Percentiles rank a stretch among this genome's conserved stretches.
These are phyloP conservation scores for Wolfiporia cocos DNA, from an alignment of 1,284 basidiomycete species.

Conservation along the genomic window DNA sequence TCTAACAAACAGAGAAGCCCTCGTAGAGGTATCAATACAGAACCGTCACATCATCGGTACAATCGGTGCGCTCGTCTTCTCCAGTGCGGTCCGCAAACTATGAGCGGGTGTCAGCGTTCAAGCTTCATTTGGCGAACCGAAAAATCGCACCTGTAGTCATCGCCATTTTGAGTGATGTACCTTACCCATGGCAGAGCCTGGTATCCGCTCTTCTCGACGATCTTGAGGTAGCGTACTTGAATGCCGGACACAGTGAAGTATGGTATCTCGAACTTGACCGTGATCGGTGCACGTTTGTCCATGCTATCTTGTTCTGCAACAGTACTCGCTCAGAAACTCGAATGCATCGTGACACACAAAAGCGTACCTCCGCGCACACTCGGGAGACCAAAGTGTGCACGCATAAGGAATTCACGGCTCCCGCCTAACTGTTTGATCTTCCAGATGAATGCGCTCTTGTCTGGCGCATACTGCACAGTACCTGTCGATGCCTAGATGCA, in stretches of 20 bases:
- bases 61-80: constrained; percentile 70
- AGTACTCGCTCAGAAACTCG: background rate
- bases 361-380: constrained; percentile 78
- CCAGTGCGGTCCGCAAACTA: constrained; percentile 72
- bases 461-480: constrained; percentile 90
- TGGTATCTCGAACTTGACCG: constrained; percentile 96
- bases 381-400: constrained; percentile 92
- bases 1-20: background rate
- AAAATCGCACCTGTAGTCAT: constrained; percentile 78
- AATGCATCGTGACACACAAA: background rate
- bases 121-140: background rate
- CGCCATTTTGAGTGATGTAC: constrained; percentile 94
- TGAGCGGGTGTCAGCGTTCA: constrained; percentile 9
- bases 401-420: constrained; percentile 91
- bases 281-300: constrained; percentile 91
- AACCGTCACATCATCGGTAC: constrained; percentile 39
- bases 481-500: constrained; percentile 75
- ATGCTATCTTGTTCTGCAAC: constrained; percentile 63
- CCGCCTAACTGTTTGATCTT: constrained; percentile 96
- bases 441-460: constrained; percentile 96
- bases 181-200: constrained; percentile 90
- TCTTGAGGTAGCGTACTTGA: constrained; percentile 94
- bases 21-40: background rate
- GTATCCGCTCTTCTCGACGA: constrained; percentile 97
- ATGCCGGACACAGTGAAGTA: constrained; percentile 98